Evolutionary conservation across 1,139 yeast genomes (phyloP).

Genomic region (Nakaseomyces sp.): DNA sequence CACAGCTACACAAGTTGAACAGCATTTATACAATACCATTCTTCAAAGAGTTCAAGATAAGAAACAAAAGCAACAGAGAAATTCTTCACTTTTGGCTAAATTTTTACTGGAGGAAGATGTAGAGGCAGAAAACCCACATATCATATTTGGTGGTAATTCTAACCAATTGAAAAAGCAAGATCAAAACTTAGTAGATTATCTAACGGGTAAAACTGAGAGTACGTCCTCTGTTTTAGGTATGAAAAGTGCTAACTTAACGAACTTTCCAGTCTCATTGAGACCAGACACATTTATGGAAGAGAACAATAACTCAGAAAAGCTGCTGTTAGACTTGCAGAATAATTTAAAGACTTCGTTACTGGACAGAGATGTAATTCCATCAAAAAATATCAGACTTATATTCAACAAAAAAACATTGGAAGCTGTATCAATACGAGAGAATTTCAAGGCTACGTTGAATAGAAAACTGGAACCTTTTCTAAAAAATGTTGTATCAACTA

Average conservation of each 20-base stretch:
- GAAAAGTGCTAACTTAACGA: neutral
- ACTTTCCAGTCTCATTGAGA: conserved; percentile 1
- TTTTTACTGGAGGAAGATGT: conserved; percentile 9
- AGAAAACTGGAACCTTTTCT: conserved; percentile 20
- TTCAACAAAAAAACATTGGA: conserved; percentile 13
- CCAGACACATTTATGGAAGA: neutral
- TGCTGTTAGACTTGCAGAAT: neutral
- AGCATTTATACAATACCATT: conserved; percentile 18
- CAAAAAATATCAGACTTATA: conserved; percentile 7
- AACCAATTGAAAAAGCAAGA: conserved; percentile 6
- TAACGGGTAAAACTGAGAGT: neutral
- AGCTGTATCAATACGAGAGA: conserved; percentile 19
- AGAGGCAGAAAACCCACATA: conserved; percentile 7
- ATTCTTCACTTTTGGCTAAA: conserved; percentile 8
- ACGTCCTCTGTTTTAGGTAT: neutral
- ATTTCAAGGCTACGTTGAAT: conserved; percentile 19
- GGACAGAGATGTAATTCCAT: neutral
- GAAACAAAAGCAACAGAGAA: conserved; percentile 14
- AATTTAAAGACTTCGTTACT: neutral
- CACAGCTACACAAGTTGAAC: conserved; percentile 17
- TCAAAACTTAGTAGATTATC: conserved; percentile 2
- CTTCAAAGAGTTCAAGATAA: conserved; percentile 18
- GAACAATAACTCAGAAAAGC: neutral
- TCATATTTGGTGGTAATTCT: neutral
- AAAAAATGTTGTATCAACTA: conserved; percentile 8